These are phyloP conservation scores for Waltiozyma sp. DNA, from an alignment of 1,139 yeast genomes.

Conservation along the genomic window DNA sequence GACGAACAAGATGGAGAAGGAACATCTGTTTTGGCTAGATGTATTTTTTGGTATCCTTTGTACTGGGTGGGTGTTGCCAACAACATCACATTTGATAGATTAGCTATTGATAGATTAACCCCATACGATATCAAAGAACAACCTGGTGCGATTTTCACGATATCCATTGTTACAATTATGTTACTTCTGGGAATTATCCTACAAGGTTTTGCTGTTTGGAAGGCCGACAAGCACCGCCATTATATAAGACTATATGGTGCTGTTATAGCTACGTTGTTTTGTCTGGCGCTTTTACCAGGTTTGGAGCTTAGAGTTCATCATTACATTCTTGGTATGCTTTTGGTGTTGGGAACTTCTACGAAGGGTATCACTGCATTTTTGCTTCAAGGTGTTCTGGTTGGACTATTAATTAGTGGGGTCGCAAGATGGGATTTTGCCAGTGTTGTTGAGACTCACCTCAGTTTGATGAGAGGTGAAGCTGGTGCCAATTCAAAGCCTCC, in stretches of 20 bases:
- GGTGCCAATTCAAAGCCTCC: constrained; percentile 53
- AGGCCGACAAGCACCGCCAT: constrained; percentile 56
- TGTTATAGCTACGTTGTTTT: constrained; percentile 37
- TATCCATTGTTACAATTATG: constrained; percentile 34
- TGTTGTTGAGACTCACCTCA: constrained; percentile 63
- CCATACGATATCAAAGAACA: constrained; percentile 56
- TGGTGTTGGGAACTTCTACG: constrained; percentile 83
- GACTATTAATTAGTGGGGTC: constrained; percentile 73
- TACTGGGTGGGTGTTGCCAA: constrained; percentile 83
- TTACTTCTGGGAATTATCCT: constrained; percentile 46
- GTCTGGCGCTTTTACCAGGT: constrained; percentile 49
- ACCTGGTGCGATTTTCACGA: constrained; percentile 68
- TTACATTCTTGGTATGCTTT: constrained; percentile 67
- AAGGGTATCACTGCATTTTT: constrained; percentile 57
- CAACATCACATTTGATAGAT: constrained; percentile 75
- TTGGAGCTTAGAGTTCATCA: constrained; percentile 79
- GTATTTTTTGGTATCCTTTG: constrained; percentile 63
- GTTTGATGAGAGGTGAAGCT: constrained; percentile 69
- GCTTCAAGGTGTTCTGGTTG: constrained; percentile 78
- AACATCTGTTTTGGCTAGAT: constrained; percentile 40
- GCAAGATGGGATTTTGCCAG: constrained; percentile 93
- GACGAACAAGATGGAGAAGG: constrained; percentile 9
- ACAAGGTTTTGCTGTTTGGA: constrained; percentile 77
- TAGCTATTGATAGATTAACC: constrained; percentile 81
- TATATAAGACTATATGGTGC: constrained; percentile 42